Evolutionary conservation across 2,329 filamentous ascomycete genomes (phyloP).

Genomic region (Cryphonectria parasitica): DNA sequence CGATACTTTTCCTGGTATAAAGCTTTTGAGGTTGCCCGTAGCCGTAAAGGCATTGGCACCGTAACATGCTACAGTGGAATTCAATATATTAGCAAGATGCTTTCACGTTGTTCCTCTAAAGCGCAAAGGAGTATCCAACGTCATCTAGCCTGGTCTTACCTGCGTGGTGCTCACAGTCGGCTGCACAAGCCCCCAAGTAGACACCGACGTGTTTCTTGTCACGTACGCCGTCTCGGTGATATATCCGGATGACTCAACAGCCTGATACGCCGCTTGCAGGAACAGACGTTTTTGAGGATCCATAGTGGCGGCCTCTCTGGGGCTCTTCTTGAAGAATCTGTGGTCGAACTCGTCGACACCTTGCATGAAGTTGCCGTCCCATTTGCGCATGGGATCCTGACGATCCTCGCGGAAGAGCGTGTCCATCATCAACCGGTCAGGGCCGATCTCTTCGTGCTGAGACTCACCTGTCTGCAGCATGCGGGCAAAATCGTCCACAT

Average conservation of each 20-base stretch:
- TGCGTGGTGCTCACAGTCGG: slow-evolving; percentile 47
- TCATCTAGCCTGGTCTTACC: slow-evolving; percentile 3
- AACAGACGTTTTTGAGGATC: slow-evolving; percentile 45
- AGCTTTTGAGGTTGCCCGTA: slow-evolving; percentile 28
- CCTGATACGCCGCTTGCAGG: slow-evolving; percentile 45
- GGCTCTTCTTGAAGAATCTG: not conserved
- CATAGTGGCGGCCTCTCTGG: slow-evolving; percentile 37
- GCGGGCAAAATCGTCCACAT: slow-evolving; percentile 28
- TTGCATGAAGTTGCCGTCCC: not conserved
- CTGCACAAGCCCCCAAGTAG: slow-evolving; percentile 38
- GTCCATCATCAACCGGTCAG: not conserved
- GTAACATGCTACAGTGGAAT: slow-evolving; percentile 17
- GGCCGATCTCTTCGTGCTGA: slow-evolving; percentile 11
- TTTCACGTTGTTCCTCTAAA: no score
- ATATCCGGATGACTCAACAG: slow-evolving; percentile 36
- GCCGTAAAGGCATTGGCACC: no score
- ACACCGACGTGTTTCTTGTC: not conserved
- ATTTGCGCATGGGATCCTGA: slow-evolving; percentile 24
- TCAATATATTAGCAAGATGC: no score
- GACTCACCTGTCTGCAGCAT: slow-evolving; percentile 24
- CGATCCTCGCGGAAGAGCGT: not conserved
- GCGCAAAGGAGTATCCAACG: no score
- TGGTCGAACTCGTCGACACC: not conserved
- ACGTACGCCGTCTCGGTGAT: slow-evolving; percentile 14
- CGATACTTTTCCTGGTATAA: slow-evolving; percentile 36